These are phyloP conservation scores for Malbranchea cinnamomea DNA, from an alignment of 2,329 filamentous ascomycete genomes.

Conservation along the genomic window DNA sequence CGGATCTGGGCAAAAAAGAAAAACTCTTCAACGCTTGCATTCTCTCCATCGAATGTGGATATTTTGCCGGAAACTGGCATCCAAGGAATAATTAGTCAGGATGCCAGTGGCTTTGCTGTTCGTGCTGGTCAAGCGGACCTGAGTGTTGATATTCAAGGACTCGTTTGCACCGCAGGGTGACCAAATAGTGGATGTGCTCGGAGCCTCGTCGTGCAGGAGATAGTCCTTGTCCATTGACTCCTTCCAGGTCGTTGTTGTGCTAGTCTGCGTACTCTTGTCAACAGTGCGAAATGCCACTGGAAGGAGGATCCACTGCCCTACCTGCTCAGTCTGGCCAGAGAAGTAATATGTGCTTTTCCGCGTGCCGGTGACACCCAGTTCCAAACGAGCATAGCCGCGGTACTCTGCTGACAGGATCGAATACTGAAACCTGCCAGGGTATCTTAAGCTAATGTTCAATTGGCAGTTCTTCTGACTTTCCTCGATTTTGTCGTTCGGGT, in stretches of 20 bases:
- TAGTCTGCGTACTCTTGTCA: constrained; percentile 13
- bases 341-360: constrained; percentile 42
- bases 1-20: too few relatives aligned
- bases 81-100: constrained; percentile 35
- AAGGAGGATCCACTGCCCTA: constrained; percentile 9
- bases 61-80: constrained; percentile 32
- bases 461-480: constrained; percentile 40
- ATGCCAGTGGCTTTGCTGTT: constrained; percentile 22
- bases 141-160: constrained; percentile 40
- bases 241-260: constrained; percentile 25
- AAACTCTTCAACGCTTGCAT: too few relatives aligned
- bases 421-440: constrained; percentile 39
- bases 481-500: constrained; percentile 26
- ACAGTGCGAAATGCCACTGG: constrained; percentile 4
- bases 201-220: constrained; percentile 31
- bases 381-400: constrained; percentile 36
- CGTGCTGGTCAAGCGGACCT: constrained; percentile 27
- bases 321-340: constrained; percentile 31
- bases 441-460: constrained; percentile 37
- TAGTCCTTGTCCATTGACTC: constrained; percentile 32
- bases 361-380: constrained; percentile 32
- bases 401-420: constrained; percentile 38
- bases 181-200: constrained; percentile 35
- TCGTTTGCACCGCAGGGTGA: constrained; percentile 36
- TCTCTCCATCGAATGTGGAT: constrained; percentile 31